Evolutionary conservation across 2,329 filamentous ascomycete genomes (phyloP).

Genomic region (Ceratocystis huliohia): DNA sequence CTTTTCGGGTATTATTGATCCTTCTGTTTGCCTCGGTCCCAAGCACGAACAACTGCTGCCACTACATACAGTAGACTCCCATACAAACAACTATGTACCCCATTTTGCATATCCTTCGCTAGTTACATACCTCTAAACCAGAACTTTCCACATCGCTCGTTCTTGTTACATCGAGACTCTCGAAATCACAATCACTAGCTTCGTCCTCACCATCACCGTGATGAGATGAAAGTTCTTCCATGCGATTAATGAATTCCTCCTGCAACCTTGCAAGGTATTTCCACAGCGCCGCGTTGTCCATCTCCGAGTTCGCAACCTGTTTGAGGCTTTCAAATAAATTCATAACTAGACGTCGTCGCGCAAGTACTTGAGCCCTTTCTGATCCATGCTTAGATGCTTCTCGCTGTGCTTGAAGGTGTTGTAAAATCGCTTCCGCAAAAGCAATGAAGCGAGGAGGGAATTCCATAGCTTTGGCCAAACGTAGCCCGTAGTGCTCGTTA

Average conservation of each 20-base stretch:
- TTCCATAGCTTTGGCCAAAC: constrained; percentile 61
- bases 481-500: constrained; percentile 71
- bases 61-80: no score
- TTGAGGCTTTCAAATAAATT: constrained; percentile 58
- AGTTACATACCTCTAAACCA: no score
- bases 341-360: constrained; percentile 60
- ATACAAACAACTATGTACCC: no score
- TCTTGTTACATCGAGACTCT: not conserved
- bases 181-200: not conserved
- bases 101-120: no score
- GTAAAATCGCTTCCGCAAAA: constrained; percentile 53
- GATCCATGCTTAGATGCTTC: constrained; percentile 47
- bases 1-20: not conserved
- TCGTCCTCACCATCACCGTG: constrained; percentile 54
- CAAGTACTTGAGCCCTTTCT: constrained; percentile 43
- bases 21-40: not conserved
- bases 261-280: constrained; percentile 56
- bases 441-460: constrained; percentile 56
- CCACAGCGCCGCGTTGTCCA: constrained; percentile 50
- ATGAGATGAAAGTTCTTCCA: constrained; percentile 25
- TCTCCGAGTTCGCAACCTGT: constrained; percentile 51
- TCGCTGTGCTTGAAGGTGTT: constrained; percentile 44
- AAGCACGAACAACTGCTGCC: no score
- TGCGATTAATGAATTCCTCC: constrained; percentile 50
- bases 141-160: not conserved